Base-by-base conservation (phyloP, 1,284 basidiomycete genomes). In the Microstroma glucosiphilum region DNA sequence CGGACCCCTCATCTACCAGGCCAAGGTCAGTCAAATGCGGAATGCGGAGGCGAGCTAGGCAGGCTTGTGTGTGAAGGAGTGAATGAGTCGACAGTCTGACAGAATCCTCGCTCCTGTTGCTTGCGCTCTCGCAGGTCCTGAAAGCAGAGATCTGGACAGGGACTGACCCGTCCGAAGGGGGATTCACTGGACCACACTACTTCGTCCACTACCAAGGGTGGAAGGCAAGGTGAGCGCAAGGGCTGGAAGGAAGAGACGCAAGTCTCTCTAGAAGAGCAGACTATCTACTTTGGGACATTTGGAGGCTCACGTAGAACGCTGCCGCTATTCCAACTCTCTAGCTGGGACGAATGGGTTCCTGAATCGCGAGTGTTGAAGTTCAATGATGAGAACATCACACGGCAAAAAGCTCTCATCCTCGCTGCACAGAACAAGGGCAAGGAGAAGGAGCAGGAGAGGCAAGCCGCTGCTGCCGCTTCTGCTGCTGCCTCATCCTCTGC, bases 201-300 rank as follows among this genome's bases (percentile, higher is more conserved):
- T 88, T 90, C 68, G 93, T 99, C 25, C 96, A 99, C 81, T 99
- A 99, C 84, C 93, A 96, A 79, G 96, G 96, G 4, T 99, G 96
- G 96, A 98, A 97, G 80, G 90, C 92, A 81, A 93, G 90, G 88
- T 93, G 78, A 80, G 91, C 85, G n/a, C 13, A 30, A 51, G 21
- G 26, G 49, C 46, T 11, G 49, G 19, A 9, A 41, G 51, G 40
- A 21, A 57, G 43, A 48, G 43, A 37, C 30, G 30, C 30, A 37
- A 37, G 30, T 37, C 30, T 37, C 3, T n/a, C 30, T 4, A 37
- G 30, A 9, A 9, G 4, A 37, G 30, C 30, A 37, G 30, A 37
- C 30, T 37, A 3, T 3, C 30, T 4, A 37, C 9, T 9, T 37
- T 37, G 30, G 30, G 9, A 9, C 30, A 37, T 37, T 9, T 37